Evolutionary conservation across 768 basidiomycete species (phyloP), one percentile per base, ranked within the genome.

Genomic region (Phaeolepiota aurea): DNA sequence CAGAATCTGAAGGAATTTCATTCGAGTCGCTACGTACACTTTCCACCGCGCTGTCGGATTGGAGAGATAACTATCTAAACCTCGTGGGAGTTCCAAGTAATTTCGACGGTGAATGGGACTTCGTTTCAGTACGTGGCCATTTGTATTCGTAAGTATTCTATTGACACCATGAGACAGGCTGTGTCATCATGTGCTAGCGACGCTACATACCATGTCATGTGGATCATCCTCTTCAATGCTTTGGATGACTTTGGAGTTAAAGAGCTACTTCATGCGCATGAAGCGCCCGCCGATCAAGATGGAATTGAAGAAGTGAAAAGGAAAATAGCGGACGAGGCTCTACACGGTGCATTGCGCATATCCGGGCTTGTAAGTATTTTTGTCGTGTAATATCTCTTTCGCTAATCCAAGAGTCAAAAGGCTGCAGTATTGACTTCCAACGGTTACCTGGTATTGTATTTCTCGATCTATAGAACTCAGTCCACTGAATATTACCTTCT

Each of bases 191-290:
- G 85, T 49, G 83, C 85, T 14, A 87, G 84, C 53, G 87, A 92
- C 54, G 86, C 87, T 20, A 88, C 85, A 20, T 93, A 87, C 56
- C 91, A 96, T 62, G 77, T 85, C 50, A 83, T 93, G 77, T 94
- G 88, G 89, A 79, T 92, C 44, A 76, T 81, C 31, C 60, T 91
- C 3, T 84, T 86, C 58, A 79, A 72, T 46, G 89, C 90, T 1
- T 61, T 94, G 47, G 82, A 88, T 43, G 89, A 93, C 43, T 90
- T 76, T 53, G 89, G 89, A 9, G 69, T 94, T 43, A 77, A 77
- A 45, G 89, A 92, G 51, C 59, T 77, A 44, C 83, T 82, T 54
- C 65, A 72, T 35, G 49, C 59, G 32, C 48, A 51, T 9, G 53
- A 60, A 21, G 48, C 67, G 16, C 61, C 61, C 32, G 44, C 48